Evolutionary conservation across 805 yeast species (phyloP), one percentile per base, ranked within the genome.

Genomic region (Suhomyces sp.): DNA sequence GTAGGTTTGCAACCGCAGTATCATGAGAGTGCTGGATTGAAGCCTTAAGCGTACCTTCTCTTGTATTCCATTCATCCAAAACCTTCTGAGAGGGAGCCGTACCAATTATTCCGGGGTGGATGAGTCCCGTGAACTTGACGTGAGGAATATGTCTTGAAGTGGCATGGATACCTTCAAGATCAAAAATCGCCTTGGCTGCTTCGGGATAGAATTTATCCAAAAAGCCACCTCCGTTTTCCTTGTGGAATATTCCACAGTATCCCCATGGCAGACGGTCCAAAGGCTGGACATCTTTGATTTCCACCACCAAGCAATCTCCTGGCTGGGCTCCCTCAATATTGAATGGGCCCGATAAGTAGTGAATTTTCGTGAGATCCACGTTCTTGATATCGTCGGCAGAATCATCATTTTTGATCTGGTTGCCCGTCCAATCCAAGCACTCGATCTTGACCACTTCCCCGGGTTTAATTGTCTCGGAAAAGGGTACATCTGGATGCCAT

Each of bases 351-450:
- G 77, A 68, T 10, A 72, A 50, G 43, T 71, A 72, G 44, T 72
- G 77, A 39, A 72, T 69, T 37, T 59, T 52, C 4, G 71, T 59
- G 17, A 72, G 54, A 48, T 73, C 77, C 31, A 64, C 68, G 41
- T 66, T 40, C 39, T 56, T 63, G 42, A 73, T 57, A 46, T 73
- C 78, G 48, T 72, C 76, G 17, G 77, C 77, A 23, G 54, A 47
- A 41, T 72, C 77, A 44, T 60, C 60, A 50, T 72, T 72, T 9
- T 56, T 56, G 33, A 72, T 60, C 50, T 72, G 78, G 35, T 72
- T 72, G 9, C 78, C 78, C 6, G 77, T 73, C 78, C 78, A 73
- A 42, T 73, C 78, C 30, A 72, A 58, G 42, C 78, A 73, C 43
- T 73, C 77, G 25, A 72, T 55, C 38, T 70, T 70, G 44, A 68